Evolutionary conservation across 768 basidiomycete genomes (phyloP), one percentile per base, ranked within the genome.

Genomic region (Chlorophyllum brunneum): DNA sequence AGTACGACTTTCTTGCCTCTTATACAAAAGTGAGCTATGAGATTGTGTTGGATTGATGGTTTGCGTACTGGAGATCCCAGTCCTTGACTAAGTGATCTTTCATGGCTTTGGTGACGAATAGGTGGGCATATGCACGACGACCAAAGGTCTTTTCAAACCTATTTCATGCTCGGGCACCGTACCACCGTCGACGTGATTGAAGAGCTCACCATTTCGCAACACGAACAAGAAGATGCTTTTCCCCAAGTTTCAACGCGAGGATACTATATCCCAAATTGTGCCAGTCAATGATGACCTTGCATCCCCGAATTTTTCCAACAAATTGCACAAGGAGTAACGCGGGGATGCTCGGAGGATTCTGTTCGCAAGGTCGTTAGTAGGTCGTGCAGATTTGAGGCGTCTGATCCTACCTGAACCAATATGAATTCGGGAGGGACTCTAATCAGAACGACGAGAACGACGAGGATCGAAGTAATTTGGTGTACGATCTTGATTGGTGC

Each of bases 291-390:
- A 99, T 89, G 58, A 99, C 74, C 60, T 89, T 92, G 58, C 86
- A 86, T 2, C 88, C 86, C 15, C 83, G 77, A 13, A 92, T 60
- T 16, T 71, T 63, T 18, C 80, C 79, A 1, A 86, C 83, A 23
- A 93, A 66, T 76, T 89, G 88, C 2, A 90, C 92, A 16, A 98
- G 71, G 2, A 86, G 85, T 15, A 99, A 79, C 0, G 95, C 95
- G 1, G 97, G 97, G 31, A 99, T 94, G 54, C 89, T 90, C 7
- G 97, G 97, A 23, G 97, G 97, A 63, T 98, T 99, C 92, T 99
- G 30, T 42, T n/a, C 23, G 37, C 15, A 22, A 9, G 8, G 36
- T 54, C n/a, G 8, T 58, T 48, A 38, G 39, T 4, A 30, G 8
- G 15, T 11, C 18, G 23, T 9, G 27, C n/a, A 22, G 15, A 1